Evolutionary conservation across 1,139 yeast genomes (phyloP), one percentile per base, ranked within the genome.

Genomic region (Blastobotrys serpentis): DNA sequence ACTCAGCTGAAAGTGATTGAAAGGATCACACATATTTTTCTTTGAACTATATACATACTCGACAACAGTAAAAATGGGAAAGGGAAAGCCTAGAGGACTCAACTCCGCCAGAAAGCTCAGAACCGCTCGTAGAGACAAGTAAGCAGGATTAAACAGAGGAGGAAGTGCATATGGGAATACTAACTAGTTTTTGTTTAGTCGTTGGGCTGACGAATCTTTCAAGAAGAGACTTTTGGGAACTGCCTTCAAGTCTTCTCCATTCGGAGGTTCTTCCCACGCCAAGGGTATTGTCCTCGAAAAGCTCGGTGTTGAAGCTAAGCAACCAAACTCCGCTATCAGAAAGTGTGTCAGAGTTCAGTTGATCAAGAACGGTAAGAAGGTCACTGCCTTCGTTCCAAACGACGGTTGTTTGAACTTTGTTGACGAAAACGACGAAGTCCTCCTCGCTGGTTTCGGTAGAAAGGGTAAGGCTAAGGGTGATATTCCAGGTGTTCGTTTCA

Each of bases 381-480:
- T 94, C 68, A 92, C 98, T 72, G 99, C 99, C 76, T 94, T 94
- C 95, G 99, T 94, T 74, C 98, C 99, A 78, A 92, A 92, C 72
- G 99, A 94, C 79, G 99, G 99, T 90, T 94, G 96, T 86, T 71
- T 92, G 98, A 62, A 92, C 94, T 79, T 92, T 92, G 85, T 92
- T 92, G 56, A 94, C 98, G 63, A 86, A 92, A 48, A 92, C 99
- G 71, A 92, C 97, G 70, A 92, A 82, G 74, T 89, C 81, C 76
- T 92, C 98, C 85, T 81, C 90, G 98, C 99, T 70, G 99, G 99
- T 84, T 94, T 94, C 88, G 99, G 99, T 87, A 89, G 98, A 82
- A 92, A 96, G 86, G 99, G 99, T 83, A 92, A 92, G 86, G 98
- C 99, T 76, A 94, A 94, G 96, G 98, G 99, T 85, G 98, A 92